A percentile compares a stretch with the other conserved stretches of the same genome.
These are phyloP conservation scores for Heritiera littoralis DNA, from an alignment of 345 rosid genomes.

Conservation along the genomic window DNA sequence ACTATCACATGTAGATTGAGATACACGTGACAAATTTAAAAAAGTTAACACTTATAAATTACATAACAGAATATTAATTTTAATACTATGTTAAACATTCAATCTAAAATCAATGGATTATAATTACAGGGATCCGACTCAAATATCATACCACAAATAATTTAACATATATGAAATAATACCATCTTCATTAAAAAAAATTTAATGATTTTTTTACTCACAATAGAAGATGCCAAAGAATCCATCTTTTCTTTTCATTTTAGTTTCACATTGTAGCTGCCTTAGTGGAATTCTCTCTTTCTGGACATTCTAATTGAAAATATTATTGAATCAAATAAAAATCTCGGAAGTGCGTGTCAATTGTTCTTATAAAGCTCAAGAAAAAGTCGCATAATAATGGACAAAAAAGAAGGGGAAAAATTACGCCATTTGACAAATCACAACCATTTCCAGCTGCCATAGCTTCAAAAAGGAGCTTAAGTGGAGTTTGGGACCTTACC, in stretches of 20 bases:
- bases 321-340: not conserved
- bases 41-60: too few species aligned
- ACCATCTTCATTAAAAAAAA: too few species aligned
- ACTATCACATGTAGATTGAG: too few species aligned
- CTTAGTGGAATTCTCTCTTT: not conserved
- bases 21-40: too few species aligned
- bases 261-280: not conserved
- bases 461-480: too few species aligned
- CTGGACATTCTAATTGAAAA: not conserved
- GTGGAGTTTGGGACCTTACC: slow-evolving; percentile 7
- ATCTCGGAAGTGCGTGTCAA: not conserved
- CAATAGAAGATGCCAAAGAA: not conserved
- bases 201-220: too few species aligned
- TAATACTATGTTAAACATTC: too few species aligned
- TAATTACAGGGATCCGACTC: too few species aligned
- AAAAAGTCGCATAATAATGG: not conserved
- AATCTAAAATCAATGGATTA: too few species aligned
- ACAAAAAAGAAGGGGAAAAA: not conserved
- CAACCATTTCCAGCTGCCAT: not conserved
- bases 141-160: too few species aligned
- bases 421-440: not conserved
- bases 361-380: not conserved
- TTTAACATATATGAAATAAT: too few species aligned
- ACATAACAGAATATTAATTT: too few species aligned
- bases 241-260: not conserved